Conservation (phyloP, 2,329 filamentous ascomycete species). For the Achaetomium macrosporum region DNA sequence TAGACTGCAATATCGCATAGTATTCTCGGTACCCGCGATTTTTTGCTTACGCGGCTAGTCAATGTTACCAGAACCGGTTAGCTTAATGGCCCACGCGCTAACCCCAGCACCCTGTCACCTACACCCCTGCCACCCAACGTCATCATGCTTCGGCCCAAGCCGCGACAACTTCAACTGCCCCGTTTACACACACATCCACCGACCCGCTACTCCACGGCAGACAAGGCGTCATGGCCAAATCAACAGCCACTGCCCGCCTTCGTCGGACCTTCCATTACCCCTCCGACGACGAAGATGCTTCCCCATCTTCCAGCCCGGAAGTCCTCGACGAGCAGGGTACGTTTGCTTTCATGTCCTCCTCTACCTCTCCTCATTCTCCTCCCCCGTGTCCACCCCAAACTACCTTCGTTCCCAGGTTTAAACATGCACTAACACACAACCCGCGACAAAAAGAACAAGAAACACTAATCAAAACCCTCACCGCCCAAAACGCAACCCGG, state of each 20-base stretch:
- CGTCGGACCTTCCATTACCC: constrained; percentile 76
- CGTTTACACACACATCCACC: not conserved
- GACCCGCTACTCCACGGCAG: not conserved
- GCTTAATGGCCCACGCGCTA: no score
- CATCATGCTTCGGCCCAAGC: not conserved
- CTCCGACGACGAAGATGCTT: constrained; percentile 37
- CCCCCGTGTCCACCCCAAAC: not conserved
- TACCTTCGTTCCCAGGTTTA: no score
- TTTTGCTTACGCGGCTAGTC: no score
- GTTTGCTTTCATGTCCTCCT: not conserved
- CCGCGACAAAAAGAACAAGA: constrained; percentile 50
- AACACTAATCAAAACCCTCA: constrained; percentile 51
- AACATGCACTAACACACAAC: not conserved
- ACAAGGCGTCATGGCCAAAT: constrained; percentile 12
- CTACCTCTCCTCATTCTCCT: not conserved
- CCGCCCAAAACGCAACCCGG: constrained; percentile 48
- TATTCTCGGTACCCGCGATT: no score
- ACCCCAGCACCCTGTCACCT: not conserved
- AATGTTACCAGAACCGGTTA: no score
- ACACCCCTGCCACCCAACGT: not conserved
- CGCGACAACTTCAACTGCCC: not conserved
- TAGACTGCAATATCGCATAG: no score
- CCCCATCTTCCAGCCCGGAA: constrained; percentile 47
- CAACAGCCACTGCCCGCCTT: constrained; percentile 50
- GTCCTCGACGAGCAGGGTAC: constrained; percentile 71